Evolutionary conservation across 2,329 filamentous ascomycete species (phyloP), one percentile per base, ranked within the genome.

Genomic region (Cladosporium sp.): DNA sequence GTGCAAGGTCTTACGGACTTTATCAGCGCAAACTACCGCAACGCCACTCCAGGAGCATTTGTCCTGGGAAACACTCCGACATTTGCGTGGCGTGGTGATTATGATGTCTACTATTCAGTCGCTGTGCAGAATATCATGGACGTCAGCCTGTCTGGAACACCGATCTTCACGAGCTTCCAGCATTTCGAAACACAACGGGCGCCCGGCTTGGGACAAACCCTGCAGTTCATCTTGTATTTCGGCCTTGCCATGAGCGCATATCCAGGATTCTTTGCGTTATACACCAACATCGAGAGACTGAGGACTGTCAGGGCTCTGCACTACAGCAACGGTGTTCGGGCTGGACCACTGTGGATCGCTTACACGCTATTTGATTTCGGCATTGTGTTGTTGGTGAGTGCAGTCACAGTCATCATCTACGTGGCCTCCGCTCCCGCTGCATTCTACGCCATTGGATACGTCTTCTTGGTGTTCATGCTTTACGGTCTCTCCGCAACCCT

Each of bases 51-150:
- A 0, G 91, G 90, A n/a, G 93, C 90, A 0, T 85, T 95, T 74
- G 97, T 91, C 82, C 80, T 96, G 1, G 86, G 90, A 21, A 80
- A 76, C 40, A 84, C 73, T 1, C 87, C 91, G 0, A 89, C 89
- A 0, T 83, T 95, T 68, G 88, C 90, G 1, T 96, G 91, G 80
- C 82, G 86, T 66, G 90, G 85, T 14, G 88, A 91, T 71, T 78
- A 83, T 11, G 82, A 85, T 5, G 80, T 94, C 28, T 84, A 87
- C 23, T 80, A 80, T 49, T 70, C 92, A 86, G 80, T 97, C 85
- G 75, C 97, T 87, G 74, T 90, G 81, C 83, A 97, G 83, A 95
- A 97, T 91, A 84, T 97, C 86, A 82, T 98, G 87, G 78, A 97
- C 92, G 62, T 91, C 86, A 73, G 92, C 23, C 76, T 92, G 31